Evolutionary conservation across 2,329 filamentous ascomycete genomes (phyloP), one percentile per base, ranked within the genome.

Genomic region (Colletotrichum magnum): DNA sequence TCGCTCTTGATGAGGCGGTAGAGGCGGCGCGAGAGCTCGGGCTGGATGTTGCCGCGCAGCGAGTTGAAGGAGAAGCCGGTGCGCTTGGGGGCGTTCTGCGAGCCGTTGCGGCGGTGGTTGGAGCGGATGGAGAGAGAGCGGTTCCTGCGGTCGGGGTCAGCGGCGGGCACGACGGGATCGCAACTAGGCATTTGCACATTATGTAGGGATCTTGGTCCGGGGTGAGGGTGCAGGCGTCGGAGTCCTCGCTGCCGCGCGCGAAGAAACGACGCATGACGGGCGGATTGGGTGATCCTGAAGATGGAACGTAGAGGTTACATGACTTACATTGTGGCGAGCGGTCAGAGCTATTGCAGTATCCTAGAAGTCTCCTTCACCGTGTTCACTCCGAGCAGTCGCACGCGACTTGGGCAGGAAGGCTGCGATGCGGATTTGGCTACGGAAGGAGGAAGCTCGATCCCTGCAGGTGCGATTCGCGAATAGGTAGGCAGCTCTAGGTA

Each of bases 1-100:
- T 97, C 93, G 58, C 93, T 93, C 85, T 99, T 99, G 86, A 98
- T 97, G 70, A 99, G 88, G 75, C 92, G 92, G 87, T 92, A 97
- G 59, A 99, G 90, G 79, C 92, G 93, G 81, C 93, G 94, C 75
- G 93, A 94, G 32, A 98, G 89, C 80, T 98, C 94, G 5, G 95
- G 94, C 78, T 97, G 94, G 75, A 92, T 88, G 57, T 91, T 89
- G 64, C 94, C 94, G 59, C 95, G 94, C 64, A 99, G 90, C 21
- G 94, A 96, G 73, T 89, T 90, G 84, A 98, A 92, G 68, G 91
- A 93, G 84, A 98, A 97, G 54, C 79, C 76, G 74, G 73, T 72
- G 26, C 79, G 75, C 57, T 80, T 76, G 3, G 67, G 36, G 77
- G 80, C 75, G 79, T 83, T 68, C 79, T 80, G 71, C 24, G 68